Conservation (phyloP, 2,329 filamentous ascomycete species). For the Colletotrichum tanaceti region DNA sequence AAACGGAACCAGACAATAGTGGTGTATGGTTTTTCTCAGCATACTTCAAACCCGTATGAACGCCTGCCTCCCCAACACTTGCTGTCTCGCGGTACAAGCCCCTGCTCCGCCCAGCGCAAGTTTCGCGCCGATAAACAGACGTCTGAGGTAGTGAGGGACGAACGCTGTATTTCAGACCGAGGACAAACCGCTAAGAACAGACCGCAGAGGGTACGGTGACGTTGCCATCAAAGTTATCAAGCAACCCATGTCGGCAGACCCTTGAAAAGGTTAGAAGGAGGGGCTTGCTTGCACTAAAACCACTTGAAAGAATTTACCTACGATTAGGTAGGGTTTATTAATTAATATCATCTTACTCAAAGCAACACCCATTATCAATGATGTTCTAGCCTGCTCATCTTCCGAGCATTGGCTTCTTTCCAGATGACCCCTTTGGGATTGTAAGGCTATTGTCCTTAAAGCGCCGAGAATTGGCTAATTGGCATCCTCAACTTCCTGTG, state of each 20-base stretch:
- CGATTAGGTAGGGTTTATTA: no score
- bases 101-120: slow-evolving; percentile 9
- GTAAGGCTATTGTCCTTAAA: slow-evolving; percentile 29
- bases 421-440: slow-evolving; percentile 23
- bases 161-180: slow-evolving; percentile 31
- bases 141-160: slow-evolving; percentile 23
- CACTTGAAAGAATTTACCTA: no score
- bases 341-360: no score
- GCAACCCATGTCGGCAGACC: slow-evolving; percentile 35
- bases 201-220: slow-evolving; percentile 33
- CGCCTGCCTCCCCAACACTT: slow-evolving; percentile 14
- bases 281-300: not conserved
- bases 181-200: slow-evolving; percentile 36
- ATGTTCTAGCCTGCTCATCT: slow-evolving; percentile 5
- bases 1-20: slow-evolving; percentile 13
- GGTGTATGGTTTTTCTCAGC: slow-evolving; percentile 4
- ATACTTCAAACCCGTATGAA: slow-evolving; percentile 30
- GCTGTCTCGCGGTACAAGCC: slow-evolving; percentile 11
- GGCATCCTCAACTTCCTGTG: slow-evolving; percentile 24
- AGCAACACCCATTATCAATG: no score
- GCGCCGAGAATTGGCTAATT: not conserved
- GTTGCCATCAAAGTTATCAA: slow-evolving; percentile 26
- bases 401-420: slow-evolving; percentile 12
- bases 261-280: slow-evolving; percentile 16
- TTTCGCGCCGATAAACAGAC: slow-evolving; percentile 32